A percentile compares a stretch with the other conserved stretches of the same genome.
phyloP scores from a whole-genome alignment of 345 rosid genomes.

The Barbarea vulgaris region DNA sequence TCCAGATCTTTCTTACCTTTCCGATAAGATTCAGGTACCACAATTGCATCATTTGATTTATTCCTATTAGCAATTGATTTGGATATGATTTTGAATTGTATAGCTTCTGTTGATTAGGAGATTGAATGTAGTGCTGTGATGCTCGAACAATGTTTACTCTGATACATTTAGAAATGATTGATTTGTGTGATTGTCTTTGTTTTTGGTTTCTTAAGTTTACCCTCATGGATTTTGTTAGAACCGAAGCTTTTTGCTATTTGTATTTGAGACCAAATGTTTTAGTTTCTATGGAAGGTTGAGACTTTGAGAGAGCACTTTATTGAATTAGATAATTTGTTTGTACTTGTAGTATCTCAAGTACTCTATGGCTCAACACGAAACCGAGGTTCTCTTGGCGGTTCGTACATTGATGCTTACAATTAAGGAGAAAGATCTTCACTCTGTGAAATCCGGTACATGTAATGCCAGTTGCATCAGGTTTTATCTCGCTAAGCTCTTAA shows the following conservation, averaged over 20 bases:
- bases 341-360: conserved; percentile 59
- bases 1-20: conserved; percentile 70
- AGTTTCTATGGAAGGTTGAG: neutral
- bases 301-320: neutral
- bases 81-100: neutral
- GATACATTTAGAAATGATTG: neutral
- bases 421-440: conserved; percentile 58
- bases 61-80: neutral
- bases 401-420: conserved; percentile 63
- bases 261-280: neutral
- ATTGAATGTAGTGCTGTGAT: neutral
- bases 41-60: neutral
- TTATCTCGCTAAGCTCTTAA: conserved; percentile 69
- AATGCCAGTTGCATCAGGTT: conserved; percentile 81
- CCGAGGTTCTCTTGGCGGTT: conserved; percentile 61
- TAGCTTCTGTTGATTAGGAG: neutral
- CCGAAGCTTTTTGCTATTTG: conserved; percentile 4
- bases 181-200: neutral
- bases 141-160: neutral
- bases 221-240: conserved; percentile 1
- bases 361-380: conserved; percentile 59
- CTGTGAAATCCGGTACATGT: conserved; percentile 65
- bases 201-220: neutral
- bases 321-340: neutral
- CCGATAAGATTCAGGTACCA: conserved; percentile 76